Conservation (phyloP, 2,329 filamentous ascomycete genomes). For the Hymenoscyphus salicellus region DNA sequence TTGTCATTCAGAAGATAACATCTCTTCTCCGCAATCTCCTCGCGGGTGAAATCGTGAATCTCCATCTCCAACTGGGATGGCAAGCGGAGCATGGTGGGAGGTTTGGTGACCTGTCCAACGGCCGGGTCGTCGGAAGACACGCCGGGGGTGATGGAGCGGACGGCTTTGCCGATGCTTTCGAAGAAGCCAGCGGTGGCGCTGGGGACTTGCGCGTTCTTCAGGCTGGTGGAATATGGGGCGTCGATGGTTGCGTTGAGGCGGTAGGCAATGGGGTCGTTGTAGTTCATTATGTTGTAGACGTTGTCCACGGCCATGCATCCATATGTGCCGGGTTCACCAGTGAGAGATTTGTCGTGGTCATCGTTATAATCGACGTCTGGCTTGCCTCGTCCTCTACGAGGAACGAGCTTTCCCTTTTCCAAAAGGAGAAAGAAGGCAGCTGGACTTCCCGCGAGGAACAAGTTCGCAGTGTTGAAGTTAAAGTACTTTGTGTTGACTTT, state of each 20-base stretch:
- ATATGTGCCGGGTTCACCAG: conserved; percentile 76
- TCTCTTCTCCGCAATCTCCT: conserved; percentile 87
- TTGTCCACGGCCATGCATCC: conserved; percentile 94
- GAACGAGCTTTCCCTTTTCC: conserved; percentile 68
- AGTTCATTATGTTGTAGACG: conserved; percentile 83
- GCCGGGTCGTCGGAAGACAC: conserved; percentile 38
- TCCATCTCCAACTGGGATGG: conserved; percentile 80
- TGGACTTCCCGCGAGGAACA: conserved; percentile 88
- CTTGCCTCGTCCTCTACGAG: conserved; percentile 73
- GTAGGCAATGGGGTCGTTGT: conserved; percentile 78
- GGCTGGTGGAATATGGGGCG: conserved; percentile 68
- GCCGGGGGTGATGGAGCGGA: conserved; percentile 61
- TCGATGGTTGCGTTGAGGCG: conserved; percentile 89
- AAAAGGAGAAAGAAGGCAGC: conserved; percentile 90
- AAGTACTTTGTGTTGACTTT: conserved; percentile 60
- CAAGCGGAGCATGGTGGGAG: conserved; percentile 44
- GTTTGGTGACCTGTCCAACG: conserved; percentile 37
- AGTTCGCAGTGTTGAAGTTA: conserved; percentile 85
- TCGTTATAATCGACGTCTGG: conserved; percentile 68
- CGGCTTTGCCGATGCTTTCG: conserved; percentile 59
- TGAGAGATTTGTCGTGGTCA: conserved; percentile 55
- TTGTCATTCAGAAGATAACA: conserved; percentile 91
- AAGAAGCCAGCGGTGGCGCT: conserved; percentile 65
- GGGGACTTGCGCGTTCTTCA: conserved; percentile 78
- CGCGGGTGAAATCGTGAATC: conserved; percentile 88